Conservation (phyloP, 2,329 filamentous ascomycete species). For the Colletotrichum sp. region DNA sequence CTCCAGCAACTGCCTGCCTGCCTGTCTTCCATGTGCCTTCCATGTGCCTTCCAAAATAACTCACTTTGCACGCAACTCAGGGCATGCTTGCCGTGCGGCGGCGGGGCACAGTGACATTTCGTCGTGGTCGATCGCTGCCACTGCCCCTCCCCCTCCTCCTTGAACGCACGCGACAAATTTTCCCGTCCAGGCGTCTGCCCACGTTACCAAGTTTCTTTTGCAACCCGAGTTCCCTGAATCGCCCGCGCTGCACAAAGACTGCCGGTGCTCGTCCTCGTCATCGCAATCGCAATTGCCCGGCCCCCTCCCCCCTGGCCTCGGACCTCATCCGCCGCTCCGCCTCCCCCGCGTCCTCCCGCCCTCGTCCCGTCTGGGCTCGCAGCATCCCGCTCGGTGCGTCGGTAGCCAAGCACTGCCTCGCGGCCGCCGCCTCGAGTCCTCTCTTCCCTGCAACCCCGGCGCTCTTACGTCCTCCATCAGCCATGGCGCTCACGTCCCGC, state of each 20-base stretch:
- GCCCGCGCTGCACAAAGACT: background rate
- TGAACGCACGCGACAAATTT: background rate
- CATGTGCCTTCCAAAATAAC: background rate
- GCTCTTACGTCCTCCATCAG: background rate
- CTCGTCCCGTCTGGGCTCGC: background rate
- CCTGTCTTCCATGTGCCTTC: background rate
- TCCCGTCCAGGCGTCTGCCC: background rate
- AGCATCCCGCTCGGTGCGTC: background rate
- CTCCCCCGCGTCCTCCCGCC: background rate
- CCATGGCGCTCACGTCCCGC: slow-evolving; percentile 52
- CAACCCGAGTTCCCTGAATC: background rate
- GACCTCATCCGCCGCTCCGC: background rate
- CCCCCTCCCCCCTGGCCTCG: background rate
- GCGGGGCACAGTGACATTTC: background rate
- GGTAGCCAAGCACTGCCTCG: background rate
- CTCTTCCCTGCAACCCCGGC: background rate
- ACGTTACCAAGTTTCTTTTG: background rate
- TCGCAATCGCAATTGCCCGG: background rate
- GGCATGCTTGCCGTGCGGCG: background rate
- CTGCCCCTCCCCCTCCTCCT: background rate
- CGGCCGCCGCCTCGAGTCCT: background rate
- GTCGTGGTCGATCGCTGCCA: background rate
- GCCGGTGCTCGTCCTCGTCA: background rate
- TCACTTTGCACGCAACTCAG: background rate
- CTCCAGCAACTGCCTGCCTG: background rate